These are phyloP conservation scores for Trichoderma atroviride DNA, from an alignment of 2,329 filamentous ascomycete genomes.

Conservation along the genomic window DNA sequence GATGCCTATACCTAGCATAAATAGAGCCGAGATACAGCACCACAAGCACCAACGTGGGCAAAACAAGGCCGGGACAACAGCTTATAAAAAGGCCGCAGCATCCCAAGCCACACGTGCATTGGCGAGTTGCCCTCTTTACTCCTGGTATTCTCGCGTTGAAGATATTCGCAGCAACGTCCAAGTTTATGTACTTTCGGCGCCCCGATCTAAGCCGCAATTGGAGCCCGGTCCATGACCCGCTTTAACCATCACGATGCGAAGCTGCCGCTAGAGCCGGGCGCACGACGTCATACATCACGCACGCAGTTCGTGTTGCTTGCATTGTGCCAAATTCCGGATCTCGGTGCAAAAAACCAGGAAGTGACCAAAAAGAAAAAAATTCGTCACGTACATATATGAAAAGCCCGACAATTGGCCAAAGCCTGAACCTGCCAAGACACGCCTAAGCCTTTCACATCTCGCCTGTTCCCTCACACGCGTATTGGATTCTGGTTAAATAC, in stretches of 20 bases:
- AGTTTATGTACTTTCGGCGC: no score
- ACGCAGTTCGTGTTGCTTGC: neutral
- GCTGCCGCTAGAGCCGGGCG: constrained; percentile 8
- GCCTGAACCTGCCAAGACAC: neutral
- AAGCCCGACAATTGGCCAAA: neutral
- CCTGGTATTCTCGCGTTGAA: neutral
- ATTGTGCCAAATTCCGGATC: neutral
- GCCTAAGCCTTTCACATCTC: neutral
- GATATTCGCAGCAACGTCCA: neutral
- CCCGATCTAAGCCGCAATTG: constrained; percentile 3
- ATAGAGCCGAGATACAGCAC: neutral
- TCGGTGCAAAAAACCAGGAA: neutral
- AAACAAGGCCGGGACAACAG: neutral
- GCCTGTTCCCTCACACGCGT: neutral
- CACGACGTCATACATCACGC: constrained; percentile 9
- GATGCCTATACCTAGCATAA: neutral
- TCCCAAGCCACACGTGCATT: neutral
- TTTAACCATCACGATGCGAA: neutral
- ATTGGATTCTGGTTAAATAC: neutral
- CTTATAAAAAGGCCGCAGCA: neutral
- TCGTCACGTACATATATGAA: neutral
- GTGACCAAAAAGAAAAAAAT: neutral
- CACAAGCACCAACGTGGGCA: neutral
- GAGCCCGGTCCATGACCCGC: constrained; percentile 5
- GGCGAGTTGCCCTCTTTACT: neutral